phyloP scores from a whole-genome alignment of 331 rosid genomes.

The Malus hybrid region DNA sequence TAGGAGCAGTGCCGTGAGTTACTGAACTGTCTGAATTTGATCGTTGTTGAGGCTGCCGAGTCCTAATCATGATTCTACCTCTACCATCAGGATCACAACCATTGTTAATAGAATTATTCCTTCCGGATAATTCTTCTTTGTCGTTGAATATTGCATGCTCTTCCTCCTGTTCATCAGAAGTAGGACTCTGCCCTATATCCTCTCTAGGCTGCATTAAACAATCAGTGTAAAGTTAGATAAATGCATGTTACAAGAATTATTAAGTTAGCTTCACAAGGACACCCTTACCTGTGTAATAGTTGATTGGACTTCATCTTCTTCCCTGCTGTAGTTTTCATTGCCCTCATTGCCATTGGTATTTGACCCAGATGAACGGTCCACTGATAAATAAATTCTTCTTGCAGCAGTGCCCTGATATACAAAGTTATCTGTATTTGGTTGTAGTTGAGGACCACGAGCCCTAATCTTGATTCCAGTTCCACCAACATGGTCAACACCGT shows the following conservation, averaged over 20 bases:
- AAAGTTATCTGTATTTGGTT: background rate
- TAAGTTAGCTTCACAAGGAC: background rate
- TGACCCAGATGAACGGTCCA: background rate
- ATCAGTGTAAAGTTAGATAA: background rate
- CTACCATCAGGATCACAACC: background rate
- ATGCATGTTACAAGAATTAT: background rate
- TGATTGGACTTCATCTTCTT: conserved; percentile 14
- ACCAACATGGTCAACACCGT: background rate
- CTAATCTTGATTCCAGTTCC: conserved; percentile 12
- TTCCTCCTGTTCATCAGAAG: background rate
- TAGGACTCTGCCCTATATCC: background rate
- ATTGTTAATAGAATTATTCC: background rate
- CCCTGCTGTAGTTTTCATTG: background rate
- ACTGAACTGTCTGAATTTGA: background rate
- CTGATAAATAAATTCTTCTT: conserved; percentile 15
- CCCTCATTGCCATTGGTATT: background rate
- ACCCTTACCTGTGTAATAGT: conserved; percentile 16
- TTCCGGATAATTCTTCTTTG: background rate
- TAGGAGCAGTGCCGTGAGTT: background rate
- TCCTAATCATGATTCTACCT: conserved; percentile 16
- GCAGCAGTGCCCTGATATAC: conserved; percentile 17
- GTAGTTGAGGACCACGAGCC: conserved; percentile 9
- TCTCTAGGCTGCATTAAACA: conserved; percentile 1
- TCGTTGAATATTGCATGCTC: background rate
- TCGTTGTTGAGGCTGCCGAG: conserved; percentile 11